These are phyloP conservation scores for Diutina catenulata DNA, from an alignment of 1,139 yeast genomes.

Conservation along the genomic window DNA sequence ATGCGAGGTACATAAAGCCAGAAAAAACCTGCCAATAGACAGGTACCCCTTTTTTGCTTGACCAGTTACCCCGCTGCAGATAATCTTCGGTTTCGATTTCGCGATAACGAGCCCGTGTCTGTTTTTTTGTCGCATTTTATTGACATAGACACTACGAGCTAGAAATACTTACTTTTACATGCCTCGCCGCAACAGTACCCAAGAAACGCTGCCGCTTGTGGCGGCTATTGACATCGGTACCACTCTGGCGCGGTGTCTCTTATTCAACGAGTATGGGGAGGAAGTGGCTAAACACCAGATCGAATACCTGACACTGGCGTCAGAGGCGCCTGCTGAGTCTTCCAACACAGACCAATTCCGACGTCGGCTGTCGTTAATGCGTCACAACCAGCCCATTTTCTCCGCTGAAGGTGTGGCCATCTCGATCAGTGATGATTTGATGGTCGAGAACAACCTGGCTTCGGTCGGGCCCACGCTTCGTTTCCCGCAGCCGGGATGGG, in stretches of 20 bases:
- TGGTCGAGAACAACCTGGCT: constrained; percentile 46
- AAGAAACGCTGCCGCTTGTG: constrained; percentile 28
- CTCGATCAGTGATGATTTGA: constrained; percentile 42
- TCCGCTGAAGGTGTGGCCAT: constrained; percentile 69
- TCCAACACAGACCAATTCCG: constrained; percentile 38
- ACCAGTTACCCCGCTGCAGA: too few relatives aligned
- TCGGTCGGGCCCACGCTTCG: constrained; percentile 57
- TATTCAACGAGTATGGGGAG: constrained; percentile 60
- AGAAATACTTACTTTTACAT: too few relatives aligned
- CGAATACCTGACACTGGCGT: constrained; percentile 72
- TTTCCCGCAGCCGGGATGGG: constrained; percentile 84
- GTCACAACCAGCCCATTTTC: constrained; percentile 48
- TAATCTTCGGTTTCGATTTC: too few relatives aligned
- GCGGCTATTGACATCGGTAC: constrained; percentile 89
- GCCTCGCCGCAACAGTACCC: constrained; percentile 4
- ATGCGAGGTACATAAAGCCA: too few relatives aligned
- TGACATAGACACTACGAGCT: too few relatives aligned
- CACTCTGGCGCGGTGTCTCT: constrained; percentile 84
- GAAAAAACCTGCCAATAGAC: too few relatives aligned
- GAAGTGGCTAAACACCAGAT: constrained; percentile 85
- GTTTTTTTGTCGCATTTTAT: too few relatives aligned
- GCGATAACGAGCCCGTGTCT: too few relatives aligned
- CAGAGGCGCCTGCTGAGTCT: constrained; percentile 36
- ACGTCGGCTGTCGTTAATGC: constrained; percentile 36
- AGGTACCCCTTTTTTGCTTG: too few relatives aligned